These are phyloP conservation scores for Phoma sp. DNA, from an alignment of 2,329 filamentous ascomycete species.

Conservation along the genomic window DNA sequence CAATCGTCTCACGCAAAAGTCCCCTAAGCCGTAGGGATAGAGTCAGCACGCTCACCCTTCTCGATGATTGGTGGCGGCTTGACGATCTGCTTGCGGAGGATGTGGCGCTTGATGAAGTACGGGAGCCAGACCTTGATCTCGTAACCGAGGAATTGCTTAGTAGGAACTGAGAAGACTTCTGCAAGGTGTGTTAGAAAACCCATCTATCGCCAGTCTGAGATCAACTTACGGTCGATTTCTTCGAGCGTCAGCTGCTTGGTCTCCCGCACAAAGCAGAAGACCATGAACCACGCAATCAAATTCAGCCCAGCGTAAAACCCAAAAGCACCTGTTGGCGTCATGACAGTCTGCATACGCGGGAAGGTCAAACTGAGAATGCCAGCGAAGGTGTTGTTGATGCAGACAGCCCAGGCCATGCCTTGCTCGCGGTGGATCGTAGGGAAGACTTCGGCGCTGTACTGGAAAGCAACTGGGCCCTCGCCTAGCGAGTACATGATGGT, in stretches of 20 bases:
- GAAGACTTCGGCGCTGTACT: slow-evolving; percentile 49
- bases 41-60: slow-evolving; percentile 25
- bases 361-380: slow-evolving; percentile 48
- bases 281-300: slow-evolving; percentile 49
- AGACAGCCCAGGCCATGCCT: slow-evolving; percentile 51
- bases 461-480: slow-evolving; percentile 59
- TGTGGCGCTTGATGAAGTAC: slow-evolving; percentile 51
- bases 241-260: slow-evolving; percentile 50
- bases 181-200: neutral
- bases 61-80: slow-evolving; percentile 51
- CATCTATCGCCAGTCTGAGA: neutral
- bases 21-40: slow-evolving; percentile 3
- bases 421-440: slow-evolving; percentile 50
- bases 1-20: neutral
- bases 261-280: slow-evolving; percentile 50
- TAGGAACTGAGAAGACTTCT: slow-evolving; percentile 47
- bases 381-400: slow-evolving; percentile 54
- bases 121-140: slow-evolving; percentile 50
- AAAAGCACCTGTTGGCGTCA: slow-evolving; percentile 48
- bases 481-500: slow-evolving; percentile 47
- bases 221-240: slow-evolving; percentile 36
- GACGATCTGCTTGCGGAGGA: slow-evolving; percentile 46
- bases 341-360: slow-evolving; percentile 47
- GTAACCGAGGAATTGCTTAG: slow-evolving; percentile 47
- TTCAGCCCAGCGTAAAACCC: slow-evolving; percentile 52